These are phyloP conservation scores for Dysphania ambrosioides DNA, from an alignment of 148 eudicot species.

Conservation along the genomic window DNA sequence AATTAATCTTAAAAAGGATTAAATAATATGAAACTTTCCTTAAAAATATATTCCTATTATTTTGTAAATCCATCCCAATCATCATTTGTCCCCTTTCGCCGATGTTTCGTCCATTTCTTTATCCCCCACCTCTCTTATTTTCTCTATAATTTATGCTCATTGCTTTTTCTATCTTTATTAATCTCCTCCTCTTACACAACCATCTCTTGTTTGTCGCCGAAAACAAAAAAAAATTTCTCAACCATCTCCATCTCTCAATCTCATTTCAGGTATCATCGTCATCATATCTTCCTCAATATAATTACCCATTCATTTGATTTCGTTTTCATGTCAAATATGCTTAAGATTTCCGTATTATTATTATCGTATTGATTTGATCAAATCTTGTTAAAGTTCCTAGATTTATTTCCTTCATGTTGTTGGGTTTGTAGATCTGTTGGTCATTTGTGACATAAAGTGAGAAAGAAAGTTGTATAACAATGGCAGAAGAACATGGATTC, in stretches of 20 bases:
- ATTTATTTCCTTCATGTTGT: neutral
- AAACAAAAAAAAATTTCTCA: neutral
- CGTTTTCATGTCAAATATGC: no score
- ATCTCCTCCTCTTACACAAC: constrained; percentile 11
- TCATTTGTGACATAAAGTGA: constrained; percentile 5
- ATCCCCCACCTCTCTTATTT: neutral
- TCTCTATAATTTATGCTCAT: constrained; percentile 17
- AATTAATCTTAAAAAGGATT: no score
- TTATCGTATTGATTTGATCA: neutral
- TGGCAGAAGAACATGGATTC: constrained; percentile 62
- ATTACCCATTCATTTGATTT: neutral
- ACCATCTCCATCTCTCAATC: neutral
- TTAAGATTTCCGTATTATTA: no score
- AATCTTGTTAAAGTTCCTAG: no score
- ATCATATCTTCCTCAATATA: neutral
- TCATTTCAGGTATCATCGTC: neutral
- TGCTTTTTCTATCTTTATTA: constrained; percentile 9
- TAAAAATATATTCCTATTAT: neutral
- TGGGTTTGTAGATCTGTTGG: constrained; percentile 19
- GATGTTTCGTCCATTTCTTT: constrained; percentile 22
- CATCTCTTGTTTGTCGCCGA: constrained; percentile 19
- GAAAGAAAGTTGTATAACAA: constrained; percentile 9
- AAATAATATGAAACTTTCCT: no score
- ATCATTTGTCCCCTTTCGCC: constrained; percentile 14
- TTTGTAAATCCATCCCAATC: neutral